A percentile compares a stretch with the other conserved stretches of the same genome.
Evolutionary conservation across 2,329 filamentous ascomycete genomes (phyloP).

Genomic region (Gyromitra esculenta): DNA sequence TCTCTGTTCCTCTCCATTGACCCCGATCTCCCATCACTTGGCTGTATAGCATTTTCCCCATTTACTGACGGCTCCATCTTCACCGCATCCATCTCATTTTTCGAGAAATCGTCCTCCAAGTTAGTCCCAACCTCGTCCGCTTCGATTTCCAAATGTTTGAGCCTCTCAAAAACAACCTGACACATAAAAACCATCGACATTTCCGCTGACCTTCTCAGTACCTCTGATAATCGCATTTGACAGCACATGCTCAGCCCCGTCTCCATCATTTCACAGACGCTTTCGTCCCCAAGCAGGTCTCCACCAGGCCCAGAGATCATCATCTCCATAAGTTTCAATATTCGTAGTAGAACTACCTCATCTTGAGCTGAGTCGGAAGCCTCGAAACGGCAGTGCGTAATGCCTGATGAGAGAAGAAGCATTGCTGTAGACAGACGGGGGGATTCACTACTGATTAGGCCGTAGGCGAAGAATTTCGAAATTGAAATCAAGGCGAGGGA

Average conservation of each 20-base stretch:
- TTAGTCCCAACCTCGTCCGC: conserved; percentile 68
- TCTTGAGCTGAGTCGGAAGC: conserved; percentile 94
- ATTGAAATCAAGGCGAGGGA: conserved; percentile 92
- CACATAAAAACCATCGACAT: conserved; percentile 99
- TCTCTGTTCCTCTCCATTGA: conserved; percentile 59
- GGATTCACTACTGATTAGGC: conserved; percentile 83
- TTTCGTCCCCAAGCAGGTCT: conserved; percentile 94
- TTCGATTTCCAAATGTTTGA: conserved; percentile 86
- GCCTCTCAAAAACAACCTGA: conserved; percentile 93
- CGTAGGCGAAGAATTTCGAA: conserved; percentile 95
- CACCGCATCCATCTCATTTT: conserved; percentile 76
- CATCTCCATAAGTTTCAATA: conserved; percentile 96
- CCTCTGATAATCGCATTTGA: conserved; percentile 87
- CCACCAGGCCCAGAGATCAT: conserved; percentile 96
- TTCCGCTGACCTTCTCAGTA: conserved; percentile 89
- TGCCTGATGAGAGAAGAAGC: conserved; percentile 91
- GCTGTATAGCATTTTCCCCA: conserved; percentile 68
- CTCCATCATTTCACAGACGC: conserved; percentile 99
- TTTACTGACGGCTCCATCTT: conserved; percentile 85
- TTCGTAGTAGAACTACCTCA: conserved; percentile 92
- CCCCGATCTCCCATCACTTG: conserved; percentile 57
- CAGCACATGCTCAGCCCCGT: conserved; percentile 97
- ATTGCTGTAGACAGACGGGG: conserved; percentile 91
- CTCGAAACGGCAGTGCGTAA: conserved; percentile 97
- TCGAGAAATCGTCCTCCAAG: conserved; percentile 72